Base-by-base conservation (phyloP, 2,329 filamentous ascomycete genomes). In the Periconia digitata region DNA sequence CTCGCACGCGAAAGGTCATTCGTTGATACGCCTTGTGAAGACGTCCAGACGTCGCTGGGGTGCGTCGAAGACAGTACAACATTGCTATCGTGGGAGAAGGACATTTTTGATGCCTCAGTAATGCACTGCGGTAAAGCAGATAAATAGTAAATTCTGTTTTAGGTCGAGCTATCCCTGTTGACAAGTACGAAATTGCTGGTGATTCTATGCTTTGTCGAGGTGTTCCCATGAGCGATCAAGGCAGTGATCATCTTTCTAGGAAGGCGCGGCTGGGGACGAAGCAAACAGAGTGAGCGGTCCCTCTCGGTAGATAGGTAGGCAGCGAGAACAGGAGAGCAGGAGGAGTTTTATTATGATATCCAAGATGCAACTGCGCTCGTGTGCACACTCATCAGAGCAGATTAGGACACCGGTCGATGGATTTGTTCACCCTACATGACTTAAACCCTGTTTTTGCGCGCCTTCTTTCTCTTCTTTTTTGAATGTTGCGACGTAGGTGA, bases 401-500 rank as follows among this genome's bases (percentile, higher is more conserved):
- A n/a, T n/a, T n/a, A n/a, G n/a, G 8, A 10, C 16, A 20, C 36
- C 8, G 8, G 38, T 12, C 16, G 20, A 8, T 16, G 15, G n/a
- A 36, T 18, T 36, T 29, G 7, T 15, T 16, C 21, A 16, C 22
- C 32, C 20, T 8, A 27, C 1, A 18, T 29, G 16, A 15, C 22
- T 47, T 18, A n/a, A n/a, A n/a, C n/a, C n/a, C n/a, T 42, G 20
- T 45, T n/a, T 10, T 41, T 50, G 10, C 39, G 21, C 12, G 39
- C 47, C 29, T 58, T 62, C 32, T 50, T 55, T 48, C 59, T 63
- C 44, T 64, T 63, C 38, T 54, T 63, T 46, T 51, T 63, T 3
- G 39, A 43, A 13, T 52, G 55, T n/a, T 50, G 52, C 0, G 44
- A 24, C 8, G 38, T 38, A 8, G 32, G 24, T 1, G 17, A 20